phyloP scores from a whole-genome alignment of 75 land plant species.

The Sequoia sempervirens region DNA sequence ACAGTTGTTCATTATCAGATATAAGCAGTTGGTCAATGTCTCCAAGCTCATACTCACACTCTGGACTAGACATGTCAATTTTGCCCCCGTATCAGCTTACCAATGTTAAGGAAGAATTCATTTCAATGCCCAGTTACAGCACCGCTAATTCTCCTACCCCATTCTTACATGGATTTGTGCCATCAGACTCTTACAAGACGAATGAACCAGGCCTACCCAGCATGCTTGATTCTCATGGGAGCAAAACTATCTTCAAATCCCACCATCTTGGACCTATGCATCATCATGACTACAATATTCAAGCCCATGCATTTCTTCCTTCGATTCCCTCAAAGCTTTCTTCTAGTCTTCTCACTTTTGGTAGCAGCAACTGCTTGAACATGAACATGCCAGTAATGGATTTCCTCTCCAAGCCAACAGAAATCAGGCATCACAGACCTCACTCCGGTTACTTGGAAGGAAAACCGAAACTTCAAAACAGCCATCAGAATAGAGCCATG shows the following conservation, averaged over 20 bases:
- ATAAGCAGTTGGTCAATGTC: slow-evolving; percentile 7
- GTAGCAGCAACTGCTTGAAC: background rate
- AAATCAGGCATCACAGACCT: background rate
- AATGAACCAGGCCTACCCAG: background rate
- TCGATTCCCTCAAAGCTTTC: slow-evolving; percentile 1
- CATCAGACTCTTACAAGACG: background rate
- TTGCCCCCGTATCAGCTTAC: background rate
- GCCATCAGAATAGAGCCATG: slow-evolving; percentile 3
- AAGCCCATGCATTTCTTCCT: slow-evolving; percentile 1
- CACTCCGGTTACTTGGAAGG: slow-evolving; percentile 6
- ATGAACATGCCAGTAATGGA: slow-evolving; percentile 11
- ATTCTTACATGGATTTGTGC: slow-evolving; percentile 1
- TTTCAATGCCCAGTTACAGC: slow-evolving; percentile 4
- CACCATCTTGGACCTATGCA: slow-evolving; percentile 8
- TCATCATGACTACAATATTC: slow-evolving; percentile 2
- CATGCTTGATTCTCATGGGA: background rate
- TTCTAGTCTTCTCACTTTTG: slow-evolving; percentile 3
- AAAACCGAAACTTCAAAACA: background rate
- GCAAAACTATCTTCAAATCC: background rate
- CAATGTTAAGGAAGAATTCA: slow-evolving; percentile 8
- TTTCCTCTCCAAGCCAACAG: slow-evolving; percentile 2
- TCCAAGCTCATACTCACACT: background rate
- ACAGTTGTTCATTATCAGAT: slow-evolving; percentile 1
- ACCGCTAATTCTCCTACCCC: background rate
- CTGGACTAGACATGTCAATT: slow-evolving; percentile 5